phyloP scores from a whole-genome alignment of 306 rosid genomes.

The Cucumis cinereus region DNA sequence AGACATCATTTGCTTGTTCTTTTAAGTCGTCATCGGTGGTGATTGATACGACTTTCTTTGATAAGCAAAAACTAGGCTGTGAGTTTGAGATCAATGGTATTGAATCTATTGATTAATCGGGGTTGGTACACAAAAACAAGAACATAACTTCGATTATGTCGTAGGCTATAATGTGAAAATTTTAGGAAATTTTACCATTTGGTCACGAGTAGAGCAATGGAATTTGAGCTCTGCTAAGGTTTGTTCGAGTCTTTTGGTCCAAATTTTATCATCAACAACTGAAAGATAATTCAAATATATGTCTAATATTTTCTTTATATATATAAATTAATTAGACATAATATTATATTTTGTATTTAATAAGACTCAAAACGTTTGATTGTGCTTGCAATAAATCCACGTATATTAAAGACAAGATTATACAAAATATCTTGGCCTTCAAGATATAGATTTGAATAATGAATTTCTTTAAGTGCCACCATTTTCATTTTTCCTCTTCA shows the following conservation, averaged over 20 bases:
- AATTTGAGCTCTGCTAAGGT: constrained; percentile 42
- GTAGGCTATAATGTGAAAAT: neutral
- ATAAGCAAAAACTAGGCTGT: constrained; percentile 56
- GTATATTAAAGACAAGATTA: too few relatives aligned
- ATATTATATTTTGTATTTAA: too few relatives aligned
- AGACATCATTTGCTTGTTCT: neutral
- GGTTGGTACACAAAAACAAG: neutral
- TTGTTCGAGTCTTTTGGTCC: constrained; percentile 12
- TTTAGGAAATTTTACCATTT: constrained; percentile 36
- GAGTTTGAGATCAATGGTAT: neutral
- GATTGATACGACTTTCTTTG: constrained; percentile 29
- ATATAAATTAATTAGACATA: too few relatives aligned
- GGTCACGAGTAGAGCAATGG: constrained; percentile 17
- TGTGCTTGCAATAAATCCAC: too few relatives aligned
- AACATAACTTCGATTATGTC: neutral
- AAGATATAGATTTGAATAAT: too few relatives aligned
- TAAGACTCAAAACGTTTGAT: too few relatives aligned
- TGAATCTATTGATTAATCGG: neutral
- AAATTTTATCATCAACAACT: too few relatives aligned
- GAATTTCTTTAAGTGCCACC: too few relatives aligned
- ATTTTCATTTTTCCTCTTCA: too few relatives aligned
- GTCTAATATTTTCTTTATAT: too few relatives aligned
- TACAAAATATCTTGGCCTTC: too few relatives aligned
- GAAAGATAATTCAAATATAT: too few relatives aligned
- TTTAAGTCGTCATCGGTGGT: neutral